Conservation (phyloP, 352 stramenopile genomes). For the Phytopythium kandeliae region DNA sequence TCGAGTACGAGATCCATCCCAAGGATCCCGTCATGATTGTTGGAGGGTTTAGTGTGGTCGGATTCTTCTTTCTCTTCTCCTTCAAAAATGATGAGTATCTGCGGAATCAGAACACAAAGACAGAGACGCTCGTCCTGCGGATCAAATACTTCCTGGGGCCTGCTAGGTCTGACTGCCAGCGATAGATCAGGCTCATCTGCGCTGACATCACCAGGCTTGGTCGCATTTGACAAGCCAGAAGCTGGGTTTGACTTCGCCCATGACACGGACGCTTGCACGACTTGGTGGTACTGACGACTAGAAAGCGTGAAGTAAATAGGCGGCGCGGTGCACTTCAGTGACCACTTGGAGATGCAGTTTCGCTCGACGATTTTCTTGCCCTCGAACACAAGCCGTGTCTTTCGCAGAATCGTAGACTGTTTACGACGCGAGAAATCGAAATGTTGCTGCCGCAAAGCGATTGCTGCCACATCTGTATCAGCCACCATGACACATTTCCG, state of each 20-base stretch:
- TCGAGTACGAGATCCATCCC: slow-evolving; percentile 64
- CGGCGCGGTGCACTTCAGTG: slow-evolving; percentile 57
- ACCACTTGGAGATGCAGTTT: slow-evolving; percentile 42
- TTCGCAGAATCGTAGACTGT: slow-evolving; percentile 52
- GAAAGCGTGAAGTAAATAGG: slow-evolving; percentile 71
- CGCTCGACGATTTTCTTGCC: slow-evolving; percentile 42
- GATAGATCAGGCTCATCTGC: background rate
- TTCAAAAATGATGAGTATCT: slow-evolving; percentile 61
- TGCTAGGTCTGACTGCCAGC: background rate
- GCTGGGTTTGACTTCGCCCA: slow-evolving; percentile 33
- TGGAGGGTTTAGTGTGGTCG: slow-evolving; percentile 2
- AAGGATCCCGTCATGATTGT: background rate
- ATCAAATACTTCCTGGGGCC: slow-evolving; percentile 28
- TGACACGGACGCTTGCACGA: slow-evolving; percentile 50
- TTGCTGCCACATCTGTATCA: slow-evolving; percentile 4
- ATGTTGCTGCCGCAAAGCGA: slow-evolving; percentile 16
- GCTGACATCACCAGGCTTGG: background rate
- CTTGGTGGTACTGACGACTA: slow-evolving; percentile 59
- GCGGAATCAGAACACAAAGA: slow-evolving; percentile 56
- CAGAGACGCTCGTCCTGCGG: slow-evolving; percentile 54
- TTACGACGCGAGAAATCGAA: slow-evolving; percentile 38
- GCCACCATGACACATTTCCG: slow-evolving; percentile 10
- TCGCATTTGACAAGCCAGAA: background rate
- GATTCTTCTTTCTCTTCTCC: slow-evolving; percentile 20
- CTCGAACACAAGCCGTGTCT: slow-evolving; percentile 54